A percentile compares a stretch with the other conserved stretches of the same genome.
Conservation (phyloP, 495 filamentous ascomycete genomes). For the Hypoxylon rickii region DNA sequence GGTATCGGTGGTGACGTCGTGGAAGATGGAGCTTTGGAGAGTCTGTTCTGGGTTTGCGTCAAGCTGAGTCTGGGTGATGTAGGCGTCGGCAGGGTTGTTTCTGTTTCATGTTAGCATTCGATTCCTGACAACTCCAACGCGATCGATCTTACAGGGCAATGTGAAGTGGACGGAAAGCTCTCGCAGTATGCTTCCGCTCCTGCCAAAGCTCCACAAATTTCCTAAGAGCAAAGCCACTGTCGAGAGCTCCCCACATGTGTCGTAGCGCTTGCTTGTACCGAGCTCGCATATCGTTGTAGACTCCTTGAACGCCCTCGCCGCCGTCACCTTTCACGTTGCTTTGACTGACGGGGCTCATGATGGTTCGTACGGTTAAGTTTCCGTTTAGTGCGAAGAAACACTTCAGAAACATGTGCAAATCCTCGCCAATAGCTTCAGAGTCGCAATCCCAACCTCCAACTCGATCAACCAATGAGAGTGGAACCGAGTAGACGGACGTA, state of each 20-base stretch:
- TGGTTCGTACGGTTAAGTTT: slow-evolving; percentile 57
- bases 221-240: slow-evolving; percentile 63
- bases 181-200: slow-evolving; percentile 53
- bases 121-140: not conserved
- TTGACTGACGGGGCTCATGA: slow-evolving; percentile 67
- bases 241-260: slow-evolving; percentile 75
- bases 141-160: slow-evolving; percentile 44
- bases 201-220: slow-evolving; percentile 54
- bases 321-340: slow-evolving; percentile 66
- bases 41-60: slow-evolving; percentile 45
- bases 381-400: slow-evolving; percentile 73
- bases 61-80: slow-evolving; percentile 51
- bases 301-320: slow-evolving; percentile 53
- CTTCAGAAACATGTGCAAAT: slow-evolving; percentile 76
- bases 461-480: slow-evolving; percentile 62
- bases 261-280: slow-evolving; percentile 68
- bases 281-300: slow-evolving; percentile 57
- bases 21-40: slow-evolving; percentile 52
- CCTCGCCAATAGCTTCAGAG: slow-evolving; percentile 70
- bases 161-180: slow-evolving; percentile 58
- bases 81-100: slow-evolving; percentile 49
- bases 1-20: slow-evolving; percentile 51
- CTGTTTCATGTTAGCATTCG: slow-evolving; percentile 22
- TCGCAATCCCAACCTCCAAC: slow-evolving; percentile 71
- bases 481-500: slow-evolving; percentile 71